These are phyloP conservation scores for Rickenella mellea DNA, from an alignment of 768 basidiomycete genomes.

Conservation along the genomic window DNA sequence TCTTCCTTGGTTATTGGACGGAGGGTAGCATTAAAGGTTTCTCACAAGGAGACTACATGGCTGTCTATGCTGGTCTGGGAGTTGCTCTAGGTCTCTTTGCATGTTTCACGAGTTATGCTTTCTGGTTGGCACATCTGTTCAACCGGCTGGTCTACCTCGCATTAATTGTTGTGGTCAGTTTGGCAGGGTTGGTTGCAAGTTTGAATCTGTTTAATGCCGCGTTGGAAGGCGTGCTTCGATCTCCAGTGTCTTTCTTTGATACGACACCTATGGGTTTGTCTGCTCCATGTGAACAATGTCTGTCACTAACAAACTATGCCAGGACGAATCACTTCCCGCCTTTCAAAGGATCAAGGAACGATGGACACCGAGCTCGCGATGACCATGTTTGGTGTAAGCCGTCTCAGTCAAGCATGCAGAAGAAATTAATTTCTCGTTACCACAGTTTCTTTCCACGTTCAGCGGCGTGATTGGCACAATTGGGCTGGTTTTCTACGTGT, in stretches of 20 bases:
- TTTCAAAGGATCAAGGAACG: slow-evolving; percentile 10
- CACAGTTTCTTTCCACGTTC: slow-evolving; percentile 3
- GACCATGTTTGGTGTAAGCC: slow-evolving; percentile 8
- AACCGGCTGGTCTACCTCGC: too few species aligned
- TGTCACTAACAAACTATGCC: too few species aligned
- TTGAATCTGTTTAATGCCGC: slow-evolving; percentile 20
- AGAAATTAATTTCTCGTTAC: too few species aligned
- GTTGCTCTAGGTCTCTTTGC: slow-evolving; percentile 9
- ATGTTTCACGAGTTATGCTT: slow-evolving; percentile 10
- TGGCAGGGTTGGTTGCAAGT: slow-evolving; percentile 21
- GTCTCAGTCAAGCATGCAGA: neutral
- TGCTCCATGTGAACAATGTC: neutral
- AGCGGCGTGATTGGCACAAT: slow-evolving; percentile 10
- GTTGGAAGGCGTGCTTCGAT: slow-evolving; percentile 21
- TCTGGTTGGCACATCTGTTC: slow-evolving; percentile 15
- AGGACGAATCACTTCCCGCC: slow-evolving; percentile 10
- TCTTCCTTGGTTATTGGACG: slow-evolving; percentile 29
- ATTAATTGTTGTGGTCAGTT: slow-evolving; percentile 3
- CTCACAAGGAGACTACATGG: slow-evolving; percentile 26
- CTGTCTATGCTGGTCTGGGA: slow-evolving; percentile 21
- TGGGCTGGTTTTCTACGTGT: slow-evolving; percentile 16
- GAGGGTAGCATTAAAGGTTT: slow-evolving; percentile 16
- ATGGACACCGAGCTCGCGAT: slow-evolving; percentile 8
- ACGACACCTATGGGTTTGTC: slow-evolving; percentile 14
- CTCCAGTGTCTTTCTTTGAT: slow-evolving; percentile 26